Conservation (phyloP, 495 filamentous ascomycete genomes). For the Venustampulla echinocandica region DNA sequence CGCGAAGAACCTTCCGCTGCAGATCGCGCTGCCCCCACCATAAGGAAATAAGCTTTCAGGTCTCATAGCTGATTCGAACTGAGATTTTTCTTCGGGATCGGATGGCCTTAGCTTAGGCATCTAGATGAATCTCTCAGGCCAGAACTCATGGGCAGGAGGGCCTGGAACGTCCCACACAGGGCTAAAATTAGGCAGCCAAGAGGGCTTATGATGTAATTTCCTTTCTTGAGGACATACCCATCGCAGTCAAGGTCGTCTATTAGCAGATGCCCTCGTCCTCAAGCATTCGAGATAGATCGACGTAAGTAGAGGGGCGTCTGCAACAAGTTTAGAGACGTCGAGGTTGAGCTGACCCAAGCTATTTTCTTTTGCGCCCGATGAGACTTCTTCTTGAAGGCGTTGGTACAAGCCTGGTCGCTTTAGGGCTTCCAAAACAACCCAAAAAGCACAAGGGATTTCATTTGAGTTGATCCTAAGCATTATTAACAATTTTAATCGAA, state of each 20-base stretch:
- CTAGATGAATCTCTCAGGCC: slow-evolving; percentile 26
- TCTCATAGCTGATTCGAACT: slow-evolving; percentile 5
- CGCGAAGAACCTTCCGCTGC: slow-evolving; percentile 42
- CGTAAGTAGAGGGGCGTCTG: neutral
- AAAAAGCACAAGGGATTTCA: slow-evolving; percentile 8
- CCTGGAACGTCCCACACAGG: slow-evolving; percentile 21
- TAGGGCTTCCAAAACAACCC: slow-evolving; percentile 9
- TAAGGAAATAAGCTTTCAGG: slow-evolving; percentile 5
- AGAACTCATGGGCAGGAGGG: slow-evolving; percentile 28
- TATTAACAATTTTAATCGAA: neutral
- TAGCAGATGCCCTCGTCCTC: neutral
- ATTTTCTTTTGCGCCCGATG: neutral
- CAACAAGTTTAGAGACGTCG: slow-evolving; percentile 3
- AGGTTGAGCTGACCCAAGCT: neutral
- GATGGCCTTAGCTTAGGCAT: slow-evolving; percentile 8
- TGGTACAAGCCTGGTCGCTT: neutral
- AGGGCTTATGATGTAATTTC: neutral
- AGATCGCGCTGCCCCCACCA: slow-evolving; percentile 35
- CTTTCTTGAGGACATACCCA: slow-evolving; percentile 6
- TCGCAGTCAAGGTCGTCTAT: neutral
- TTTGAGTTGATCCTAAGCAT: slow-evolving; percentile 6
- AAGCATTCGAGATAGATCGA: slow-evolving; percentile 9
- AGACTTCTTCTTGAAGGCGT: slow-evolving; percentile 5
- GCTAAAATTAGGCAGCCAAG: neutral
- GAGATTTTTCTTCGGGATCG: slow-evolving; percentile 8